Evolutionary conservation across 202 grass and related monocot genomes (phyloP).

Genomic region (Carex sylvatica): DNA sequence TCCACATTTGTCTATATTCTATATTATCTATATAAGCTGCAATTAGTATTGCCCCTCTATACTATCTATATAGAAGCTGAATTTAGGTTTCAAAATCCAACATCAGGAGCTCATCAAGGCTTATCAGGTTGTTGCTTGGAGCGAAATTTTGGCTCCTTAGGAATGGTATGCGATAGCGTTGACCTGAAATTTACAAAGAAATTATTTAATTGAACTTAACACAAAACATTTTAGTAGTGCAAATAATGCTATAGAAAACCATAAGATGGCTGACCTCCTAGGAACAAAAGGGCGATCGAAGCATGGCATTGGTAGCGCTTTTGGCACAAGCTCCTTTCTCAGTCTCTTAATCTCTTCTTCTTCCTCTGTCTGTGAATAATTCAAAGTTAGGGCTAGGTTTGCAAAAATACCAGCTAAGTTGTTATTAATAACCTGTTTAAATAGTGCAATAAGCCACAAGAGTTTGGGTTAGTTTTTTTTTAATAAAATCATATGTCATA

Average conservation of each 20-base stretch:
- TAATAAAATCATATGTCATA: not conserved
- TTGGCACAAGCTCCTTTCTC: constrained; percentile 59
- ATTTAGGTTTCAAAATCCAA: constrained; percentile 12
- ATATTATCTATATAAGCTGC: not conserved
- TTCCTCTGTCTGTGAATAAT: constrained; percentile 46
- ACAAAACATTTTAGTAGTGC: not conserved
- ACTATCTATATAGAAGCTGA: constrained; percentile 3
- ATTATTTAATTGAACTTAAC: not conserved
- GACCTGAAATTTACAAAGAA: constrained; percentile 44
- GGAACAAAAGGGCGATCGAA: constrained; percentile 71
- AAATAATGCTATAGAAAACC: not conserved
- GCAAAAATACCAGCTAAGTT: not conserved
- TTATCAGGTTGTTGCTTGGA: constrained; percentile 32
- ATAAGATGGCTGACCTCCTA: constrained; percentile 43
- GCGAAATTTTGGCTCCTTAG: constrained; percentile 77
- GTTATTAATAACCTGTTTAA: constrained; percentile 8
- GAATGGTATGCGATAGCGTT: constrained; percentile 45
- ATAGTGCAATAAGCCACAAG: not conserved
- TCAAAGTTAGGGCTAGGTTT: not conserved
- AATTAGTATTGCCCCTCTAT: not conserved
- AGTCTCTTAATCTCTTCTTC: constrained; percentile 61
- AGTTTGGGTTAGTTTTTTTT: not conserved
- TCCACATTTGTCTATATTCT: not conserved
- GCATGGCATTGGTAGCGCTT: constrained; percentile 76
- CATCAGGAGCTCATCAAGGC: constrained; percentile 20